Evolutionary conservation across 2,329 filamentous ascomycete species (phyloP).

Genomic region (Thielaviopsis cerberus): DNA sequence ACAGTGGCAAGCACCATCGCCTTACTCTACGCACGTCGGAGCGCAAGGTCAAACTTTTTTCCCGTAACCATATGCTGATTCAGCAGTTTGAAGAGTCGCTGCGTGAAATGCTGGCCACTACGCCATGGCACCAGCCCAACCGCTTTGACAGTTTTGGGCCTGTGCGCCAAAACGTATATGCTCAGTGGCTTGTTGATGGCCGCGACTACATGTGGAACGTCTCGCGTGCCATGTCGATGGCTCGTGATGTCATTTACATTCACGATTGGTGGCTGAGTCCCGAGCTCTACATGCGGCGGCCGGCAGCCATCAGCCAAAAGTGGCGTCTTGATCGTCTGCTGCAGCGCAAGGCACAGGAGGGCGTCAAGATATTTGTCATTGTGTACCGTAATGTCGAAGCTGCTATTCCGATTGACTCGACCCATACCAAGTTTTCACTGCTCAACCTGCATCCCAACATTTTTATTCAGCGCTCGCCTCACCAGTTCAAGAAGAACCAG

Average conservation of each 20-base stretch:
- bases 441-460: constrained; percentile 91
- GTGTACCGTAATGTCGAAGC: constrained; percentile 96
- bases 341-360: constrained; percentile 83
- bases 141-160: constrained; percentile 89
- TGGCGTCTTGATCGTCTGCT: constrained; percentile 87
- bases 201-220: constrained; percentile 99
- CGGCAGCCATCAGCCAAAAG: constrained; percentile 89
- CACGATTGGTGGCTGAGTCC: constrained; percentile 99
- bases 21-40: constrained; percentile 82
- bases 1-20: constrained; percentile 49
- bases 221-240: constrained; percentile 88
- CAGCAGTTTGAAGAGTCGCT: constrained; percentile 91
- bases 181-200: constrained; percentile 91
- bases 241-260: constrained; percentile 93
- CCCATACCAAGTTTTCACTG: constrained; percentile 92
- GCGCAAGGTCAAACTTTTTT: constrained; percentile 76
- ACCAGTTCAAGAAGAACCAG: constrained; percentile 96
- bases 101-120: constrained; percentile 62
- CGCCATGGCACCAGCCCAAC: constrained; percentile 65
- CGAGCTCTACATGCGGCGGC: constrained; percentile 84
- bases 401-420: constrained; percentile 90
- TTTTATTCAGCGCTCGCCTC: constrained; percentile 87
- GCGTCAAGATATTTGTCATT: constrained; percentile 94
- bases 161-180: constrained; percentile 67
- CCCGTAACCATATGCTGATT: constrained; percentile 74